Conservation (phyloP, 176 grass and related monocot genomes). For the Avena atlantica region DNA sequence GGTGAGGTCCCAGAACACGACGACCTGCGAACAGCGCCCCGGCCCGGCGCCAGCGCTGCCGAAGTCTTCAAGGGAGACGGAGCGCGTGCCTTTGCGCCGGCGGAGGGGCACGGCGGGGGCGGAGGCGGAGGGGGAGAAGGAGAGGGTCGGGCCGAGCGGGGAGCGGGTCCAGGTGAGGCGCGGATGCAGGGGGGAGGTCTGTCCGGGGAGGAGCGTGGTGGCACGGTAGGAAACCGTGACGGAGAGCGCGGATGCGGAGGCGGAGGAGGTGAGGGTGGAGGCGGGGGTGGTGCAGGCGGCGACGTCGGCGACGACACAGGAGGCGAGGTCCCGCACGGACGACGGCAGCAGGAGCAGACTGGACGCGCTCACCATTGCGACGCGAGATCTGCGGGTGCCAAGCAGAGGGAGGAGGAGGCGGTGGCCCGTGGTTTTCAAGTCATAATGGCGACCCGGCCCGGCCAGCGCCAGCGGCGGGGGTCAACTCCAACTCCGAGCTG, state of each 20-base stretch:
- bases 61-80: neutral
- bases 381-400: neutral
- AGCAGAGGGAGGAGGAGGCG: neutral
- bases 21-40: constrained; percentile 1
- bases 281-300: constrained; percentile 49
- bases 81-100: constrained; percentile 61
- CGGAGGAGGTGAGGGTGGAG: constrained; percentile 42
- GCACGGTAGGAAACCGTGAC: constrained; percentile 55
- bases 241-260: constrained; percentile 40
- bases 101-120: constrained; percentile 45
- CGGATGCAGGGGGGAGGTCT: constrained; percentile 47
- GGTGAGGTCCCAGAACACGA: constrained; percentile 84
- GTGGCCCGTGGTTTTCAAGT: constrained; percentile 9
- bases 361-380: constrained; percentile 61
- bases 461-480: constrained; percentile 18
- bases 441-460: constrained; percentile 18
- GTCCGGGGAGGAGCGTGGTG: neutral
- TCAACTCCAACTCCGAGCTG: neutral
- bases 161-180: constrained; percentile 64
- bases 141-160: constrained; percentile 40
- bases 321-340: constrained; percentile 71
- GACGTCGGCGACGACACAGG: constrained; percentile 75
- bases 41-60: neutral
- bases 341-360: constrained; percentile 69
- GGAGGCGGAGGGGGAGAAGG: constrained; percentile 50